Base-by-base conservation (phyloP, 305 asterid species). In the Solanum hybrid region DNA sequence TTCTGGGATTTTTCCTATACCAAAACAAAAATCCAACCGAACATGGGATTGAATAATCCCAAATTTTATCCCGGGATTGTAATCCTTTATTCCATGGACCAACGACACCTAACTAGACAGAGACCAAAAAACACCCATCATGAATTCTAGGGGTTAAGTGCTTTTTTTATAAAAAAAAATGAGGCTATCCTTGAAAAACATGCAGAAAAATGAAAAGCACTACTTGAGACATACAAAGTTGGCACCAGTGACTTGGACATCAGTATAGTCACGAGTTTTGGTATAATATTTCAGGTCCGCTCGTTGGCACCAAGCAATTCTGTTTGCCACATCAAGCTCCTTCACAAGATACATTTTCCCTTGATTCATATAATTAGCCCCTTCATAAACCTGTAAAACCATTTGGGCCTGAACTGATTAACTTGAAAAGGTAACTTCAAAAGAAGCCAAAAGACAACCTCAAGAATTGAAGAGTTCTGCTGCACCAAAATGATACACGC, bases 291-390 rank as follows among this genome's bases (percentile, higher is more conserved):
- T 93, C 92, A 97, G 66, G 94, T 94, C 97, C 69, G 98, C 99
- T 92, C 38, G 95, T 87, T 94, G 96, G 95, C 99, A 97, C 97
- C 95, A 95, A 93, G 98, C 99, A 93, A 94, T 91, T 95, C 95
- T 97, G 91, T 93, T 91, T 37, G 95, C 92, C 89, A 96, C 92
- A 93, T 97, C 99, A 91, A 97, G 90, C 88, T 93, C 93, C 89
- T 95, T 95, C 89, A 97, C 98, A 82, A 97, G 98, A 92, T 94
- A 96, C 14, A 94, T 94, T 90, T 95, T 96, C 91, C 98, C 99
- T 92, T 97, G 99, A 91, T 97, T 95, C 99, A 97, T 92, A 91
- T 97, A 97, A 78, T 95, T 96, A 26, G 99, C 99, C 92, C 99
- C 99, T 88, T 97, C 99, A 93, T 95, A 96, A 66, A 96, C 98